Percentiles rank a stretch among this genome's conserved stretches.
phyloP scores from a whole-genome alignment of 192 early-diverging fungal genomes.

The Linderina pennispora region DNA sequence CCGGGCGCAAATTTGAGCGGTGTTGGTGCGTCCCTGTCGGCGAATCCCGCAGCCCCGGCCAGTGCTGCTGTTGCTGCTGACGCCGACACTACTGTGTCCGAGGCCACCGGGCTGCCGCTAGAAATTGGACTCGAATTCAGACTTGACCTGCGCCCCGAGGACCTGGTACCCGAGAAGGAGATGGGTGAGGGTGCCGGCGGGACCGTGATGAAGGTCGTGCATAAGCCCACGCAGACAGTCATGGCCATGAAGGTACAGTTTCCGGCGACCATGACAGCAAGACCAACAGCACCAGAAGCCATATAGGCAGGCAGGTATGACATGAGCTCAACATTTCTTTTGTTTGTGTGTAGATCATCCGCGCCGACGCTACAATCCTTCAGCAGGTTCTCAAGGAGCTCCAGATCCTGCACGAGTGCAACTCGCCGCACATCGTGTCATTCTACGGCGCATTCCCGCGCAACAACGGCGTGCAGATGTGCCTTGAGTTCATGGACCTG shows the following conservation, averaged over 20 bases:
- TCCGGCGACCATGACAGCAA: too few species aligned
- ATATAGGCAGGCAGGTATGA: too few species aligned
- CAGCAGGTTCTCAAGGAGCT: slow-evolving; percentile 94
- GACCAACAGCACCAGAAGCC: too few species aligned
- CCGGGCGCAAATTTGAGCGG: slow-evolving; percentile 6
- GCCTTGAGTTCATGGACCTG: slow-evolving; percentile 97
- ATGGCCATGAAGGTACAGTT: slow-evolving; percentile 93
- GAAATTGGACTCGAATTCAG: slow-evolving; percentile 69
- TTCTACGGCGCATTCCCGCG: slow-evolving; percentile 95
- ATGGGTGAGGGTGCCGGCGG: slow-evolving; percentile 94
- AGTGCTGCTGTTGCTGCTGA: background rate
- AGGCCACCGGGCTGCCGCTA: too few species aligned
- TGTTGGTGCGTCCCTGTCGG: slow-evolving; percentile 4
- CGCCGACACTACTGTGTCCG: slow-evolving; percentile 15
- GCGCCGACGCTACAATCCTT: slow-evolving; percentile 63
- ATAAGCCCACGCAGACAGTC: slow-evolving; percentile 79
- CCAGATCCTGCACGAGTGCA: slow-evolving; percentile 93
- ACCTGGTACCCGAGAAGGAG: slow-evolving; percentile 69
- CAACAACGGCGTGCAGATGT: slow-evolving; percentile 81
- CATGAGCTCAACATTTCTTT: too few species aligned
- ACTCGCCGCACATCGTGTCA: slow-evolving; percentile 89
- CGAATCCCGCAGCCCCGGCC: too few species aligned
- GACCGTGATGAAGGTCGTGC: slow-evolving; percentile 78
- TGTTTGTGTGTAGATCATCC: slow-evolving; percentile 18
- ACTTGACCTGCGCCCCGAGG: slow-evolving; percentile 73